Base-by-base conservation (phyloP, 2,329 filamentous ascomycete species). In the Fusarium oligoseptatum region DNA sequence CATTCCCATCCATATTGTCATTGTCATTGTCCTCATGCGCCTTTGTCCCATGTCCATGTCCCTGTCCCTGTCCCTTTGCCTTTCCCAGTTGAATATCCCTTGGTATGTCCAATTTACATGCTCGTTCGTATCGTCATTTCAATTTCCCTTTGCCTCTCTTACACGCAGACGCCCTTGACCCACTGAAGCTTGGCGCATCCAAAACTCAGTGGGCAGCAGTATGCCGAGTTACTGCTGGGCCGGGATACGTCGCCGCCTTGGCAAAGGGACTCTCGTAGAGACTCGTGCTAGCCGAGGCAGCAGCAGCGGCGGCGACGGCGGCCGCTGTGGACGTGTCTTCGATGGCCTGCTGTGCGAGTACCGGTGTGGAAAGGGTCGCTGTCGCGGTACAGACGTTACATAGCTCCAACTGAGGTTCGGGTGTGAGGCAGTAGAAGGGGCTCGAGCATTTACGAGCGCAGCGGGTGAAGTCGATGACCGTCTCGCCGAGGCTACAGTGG, bases 401-500 rank as follows among this genome's bases (percentile, higher is more conserved):
- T 64, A 79, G 52, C 60, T 78, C 77, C 75, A 80, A 71, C 67
- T 79, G 71, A 45, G 74, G 76, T 45, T 73, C 75, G 64, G 79
- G 75, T 32, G 77, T 79, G 64, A 80, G 75, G 63, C 78, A 76
- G 71, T 80, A 80, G 70, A 77, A 80, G 45, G 79, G 79, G 61
- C 77, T 80, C 62, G 72, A 72, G 73, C 79, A 80, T 73, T 75
- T 77, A 70, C 79, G 79, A 63, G 76, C 79, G 67, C 79, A 80
- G 45, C 71, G 70, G 32, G 73, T 77, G 64, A 80, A 80, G 71
- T 75, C 79, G 70, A 80, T 79, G 52, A 79, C 79, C 37, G 68
- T 78, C 76, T 80, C 79, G 61, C 79, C 79, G 41, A 79, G 77
- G 58, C 71, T 71, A 64, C 70, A 66, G 34, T 70, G 74, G 70